A percentile compares a stretch with the other conserved stretches of the same genome.
Conservation (phyloP, 257 asterid genomes). For the Solanum etuberosum region DNA sequence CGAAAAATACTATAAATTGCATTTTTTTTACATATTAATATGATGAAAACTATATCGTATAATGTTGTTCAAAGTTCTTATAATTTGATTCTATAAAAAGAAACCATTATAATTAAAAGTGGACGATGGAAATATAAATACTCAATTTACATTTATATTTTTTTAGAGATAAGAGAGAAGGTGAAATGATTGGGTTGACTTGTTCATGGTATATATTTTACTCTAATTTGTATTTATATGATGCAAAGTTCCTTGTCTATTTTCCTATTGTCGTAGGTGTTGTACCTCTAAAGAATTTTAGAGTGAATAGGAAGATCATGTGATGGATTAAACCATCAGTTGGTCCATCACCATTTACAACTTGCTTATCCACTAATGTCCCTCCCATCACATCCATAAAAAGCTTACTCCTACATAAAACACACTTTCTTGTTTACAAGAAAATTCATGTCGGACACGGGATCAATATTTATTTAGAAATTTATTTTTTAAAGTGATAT, state of each 20-base stretch:
- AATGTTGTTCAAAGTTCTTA: too few relatives aligned
- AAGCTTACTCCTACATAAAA: background rate
- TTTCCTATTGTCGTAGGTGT: background rate
- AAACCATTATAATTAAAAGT: too few relatives aligned
- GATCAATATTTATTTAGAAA: too few relatives aligned
- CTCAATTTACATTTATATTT: background rate
- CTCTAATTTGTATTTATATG: background rate
- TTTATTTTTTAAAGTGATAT: too few relatives aligned
- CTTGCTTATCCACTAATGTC: background rate
- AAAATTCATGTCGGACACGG: background rate
- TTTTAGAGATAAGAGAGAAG: background rate
- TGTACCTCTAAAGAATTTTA: background rate
- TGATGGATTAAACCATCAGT: background rate
- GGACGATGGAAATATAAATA: too few relatives aligned
- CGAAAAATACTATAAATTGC: too few relatives aligned
- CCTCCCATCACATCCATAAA: background rate
- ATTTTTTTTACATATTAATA: too few relatives aligned
- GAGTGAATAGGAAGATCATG: background rate
- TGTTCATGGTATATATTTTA: background rate
- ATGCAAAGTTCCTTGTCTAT: background rate
- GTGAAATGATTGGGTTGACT: background rate
- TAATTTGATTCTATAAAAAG: too few relatives aligned
- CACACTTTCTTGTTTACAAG: background rate
- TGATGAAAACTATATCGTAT: too few relatives aligned
- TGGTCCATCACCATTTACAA: background rate